These are phyloP conservation scores for Magnaporthiopsis poae DNA, from an alignment of 2,329 filamentous ascomycete genomes.

Conservation along the genomic window DNA sequence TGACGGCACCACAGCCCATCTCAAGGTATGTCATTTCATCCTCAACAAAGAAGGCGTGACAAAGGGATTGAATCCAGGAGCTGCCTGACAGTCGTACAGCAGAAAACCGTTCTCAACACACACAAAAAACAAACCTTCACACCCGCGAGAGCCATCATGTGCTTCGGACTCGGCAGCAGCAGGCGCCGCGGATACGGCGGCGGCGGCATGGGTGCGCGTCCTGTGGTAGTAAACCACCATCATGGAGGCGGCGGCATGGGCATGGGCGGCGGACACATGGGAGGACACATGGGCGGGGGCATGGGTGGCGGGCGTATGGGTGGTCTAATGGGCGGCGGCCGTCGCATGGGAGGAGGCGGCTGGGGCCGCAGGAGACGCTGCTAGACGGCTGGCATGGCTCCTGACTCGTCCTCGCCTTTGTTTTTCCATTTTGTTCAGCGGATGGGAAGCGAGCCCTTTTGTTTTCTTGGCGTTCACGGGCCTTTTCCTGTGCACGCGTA, in stretches of 20 bases:
- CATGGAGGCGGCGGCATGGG: constrained; percentile 2
- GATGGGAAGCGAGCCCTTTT: too few relatives aligned
- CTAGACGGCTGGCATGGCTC: not conserved
- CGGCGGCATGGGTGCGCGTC: constrained; percentile 43
- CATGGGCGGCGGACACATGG: constrained; percentile 1
- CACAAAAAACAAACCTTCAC: not conserved
- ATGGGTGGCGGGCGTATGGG: not conserved
- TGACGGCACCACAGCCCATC: too few relatives aligned
- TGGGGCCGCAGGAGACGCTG: constrained; percentile 3
- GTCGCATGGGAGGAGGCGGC: not conserved
- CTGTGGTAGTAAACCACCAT: constrained; percentile 33
- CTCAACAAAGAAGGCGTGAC: not conserved
- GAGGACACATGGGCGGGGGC: not conserved
- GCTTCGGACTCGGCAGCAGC: constrained; percentile 5
- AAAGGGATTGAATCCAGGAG: not conserved
- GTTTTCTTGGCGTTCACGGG: too few relatives aligned
- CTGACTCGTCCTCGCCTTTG: too few relatives aligned
- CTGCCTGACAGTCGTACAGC: not conserved
- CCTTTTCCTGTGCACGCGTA: too few relatives aligned
- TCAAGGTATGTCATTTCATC: too few relatives aligned
- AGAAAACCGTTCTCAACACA: not conserved
- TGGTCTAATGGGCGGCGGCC: not conserved
- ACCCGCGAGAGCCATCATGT: constrained; percentile 1
- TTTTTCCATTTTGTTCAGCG: too few relatives aligned
- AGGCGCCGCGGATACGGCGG: constrained; percentile 20